Evolutionary conservation across 495 filamentous ascomycete genomes (phyloP), one percentile per base, ranked within the genome.

Genomic region (Tuber calosporum): DNA sequence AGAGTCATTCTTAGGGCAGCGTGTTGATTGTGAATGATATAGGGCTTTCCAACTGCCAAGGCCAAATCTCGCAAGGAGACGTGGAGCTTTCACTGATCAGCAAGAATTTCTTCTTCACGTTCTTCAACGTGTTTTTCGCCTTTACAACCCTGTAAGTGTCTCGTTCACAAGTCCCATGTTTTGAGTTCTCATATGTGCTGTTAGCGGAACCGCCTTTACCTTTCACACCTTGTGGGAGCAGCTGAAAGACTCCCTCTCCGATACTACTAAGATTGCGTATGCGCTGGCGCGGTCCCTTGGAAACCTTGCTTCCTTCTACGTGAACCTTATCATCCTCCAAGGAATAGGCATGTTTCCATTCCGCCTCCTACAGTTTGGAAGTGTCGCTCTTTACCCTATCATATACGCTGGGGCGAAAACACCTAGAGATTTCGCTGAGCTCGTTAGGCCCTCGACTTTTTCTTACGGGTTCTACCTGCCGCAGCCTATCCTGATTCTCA

Each of bases 21-120:
- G 68, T n/a, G 19, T 72, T 62, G 70, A 74, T 81, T 58, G 75
- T 75, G 34, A 45, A 41, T 6, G 45, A 68, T 45, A 1, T 71
- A 89, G 88, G 87, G 86, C 87, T 98, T 34, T 92, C 94, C 1
- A 91, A 91, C 80, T 85, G 87, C 38, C 95, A 99, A 85, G 95
- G 95, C 73, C 93, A 97, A 90, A 90, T 95, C 70, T 97, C 95
- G 0, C 92, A 92, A 77, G 92, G 91, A 37, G 96, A 99, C 73
- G 88, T 98, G n/a, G 96, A 97, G 80, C 87, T 98, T 15, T 97
- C 94, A 11, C 85, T 93, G 58, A 93, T 98, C 81, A 96, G 93
- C 72, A 99, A 99, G 85, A 99, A 97, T 81, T 99, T 97, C 84
- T 97, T 97, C 87, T 99, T 98, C 83, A 93, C 91, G 42, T 99